Evolutionary conservation across 2,329 filamentous ascomycete species (phyloP).

Genomic region (Ophiostoma sp.): DNA sequence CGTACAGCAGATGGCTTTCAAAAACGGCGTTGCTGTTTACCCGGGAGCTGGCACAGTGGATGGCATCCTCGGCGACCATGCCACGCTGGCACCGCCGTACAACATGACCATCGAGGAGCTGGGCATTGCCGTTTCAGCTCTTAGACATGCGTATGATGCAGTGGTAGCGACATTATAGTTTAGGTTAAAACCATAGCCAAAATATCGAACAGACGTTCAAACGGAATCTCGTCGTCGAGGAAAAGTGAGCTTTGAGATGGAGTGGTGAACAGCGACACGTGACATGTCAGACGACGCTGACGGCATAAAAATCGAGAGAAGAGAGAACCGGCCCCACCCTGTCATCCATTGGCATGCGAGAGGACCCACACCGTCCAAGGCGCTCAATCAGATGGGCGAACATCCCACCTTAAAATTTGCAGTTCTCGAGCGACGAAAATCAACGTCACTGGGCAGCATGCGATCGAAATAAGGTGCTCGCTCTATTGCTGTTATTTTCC

Average conservation of each 20-base stretch:
- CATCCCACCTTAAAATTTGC: slow-evolving; percentile 18
- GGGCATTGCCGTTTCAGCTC: no score
- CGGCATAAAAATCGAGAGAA: slow-evolving; percentile 7
- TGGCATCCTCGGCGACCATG: not conserved
- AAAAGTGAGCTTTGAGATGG: not conserved
- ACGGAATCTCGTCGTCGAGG: no score
- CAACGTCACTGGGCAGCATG: slow-evolving; percentile 13
- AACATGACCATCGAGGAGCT: not conserved
- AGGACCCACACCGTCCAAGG: not conserved
- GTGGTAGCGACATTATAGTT: no score
- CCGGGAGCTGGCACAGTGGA: not conserved
- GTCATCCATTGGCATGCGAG: not conserved
- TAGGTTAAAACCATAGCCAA: no score
- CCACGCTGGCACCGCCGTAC: not conserved
- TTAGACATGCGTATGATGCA: no score
- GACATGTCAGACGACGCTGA: not conserved
- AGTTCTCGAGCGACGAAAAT: slow-evolving; percentile 1
- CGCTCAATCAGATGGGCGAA: slow-evolving; percentile 10
- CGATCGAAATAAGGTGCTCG: not conserved
- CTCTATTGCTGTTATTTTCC: no score
- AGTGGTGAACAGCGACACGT: not conserved
- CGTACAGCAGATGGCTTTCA: not conserved
- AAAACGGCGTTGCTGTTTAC: not conserved
- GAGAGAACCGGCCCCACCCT: not conserved
- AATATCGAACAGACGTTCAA: no score